Evolutionary conservation across 768 basidiomycete genomes (phyloP), one percentile per base, ranked within the genome.

Genomic region (Phallus indusiatus): DNA sequence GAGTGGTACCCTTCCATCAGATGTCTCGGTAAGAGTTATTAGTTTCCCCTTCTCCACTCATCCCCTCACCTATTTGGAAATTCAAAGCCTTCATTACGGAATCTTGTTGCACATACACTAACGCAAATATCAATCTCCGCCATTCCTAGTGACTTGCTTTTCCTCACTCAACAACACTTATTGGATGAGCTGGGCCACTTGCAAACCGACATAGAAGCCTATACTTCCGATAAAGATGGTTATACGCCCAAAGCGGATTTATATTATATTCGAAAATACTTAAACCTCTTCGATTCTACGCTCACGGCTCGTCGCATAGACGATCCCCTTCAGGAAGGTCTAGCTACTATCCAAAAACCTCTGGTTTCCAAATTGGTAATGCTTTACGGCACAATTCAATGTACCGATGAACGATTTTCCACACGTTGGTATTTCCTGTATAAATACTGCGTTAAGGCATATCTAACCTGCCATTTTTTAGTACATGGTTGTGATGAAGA

Each of bases 61-160:
- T 11, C 53, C 21, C 22, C n/a, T 18, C 42, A 18, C 7, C 34
- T 54, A 28, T 47, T 34, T 34, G 18, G 17, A 16, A 9, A 53
- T 35, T n/a, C 58, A 64, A 52, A 83, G 80, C 75, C 83, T 28
- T 82, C 82, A 1, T 79, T 72, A 14, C 73, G 83, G 1, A 76
- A 83, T 49, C 76, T 88, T 16, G 64, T 82, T 24, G 76, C 80
- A 1, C 75, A 73, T 49, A 69, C 76, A 18, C 74, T 88, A 11
- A 76, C 75, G 11, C 64, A 71, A 1, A 71, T 88, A 0, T 74
- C 84, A 4, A 71, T 80, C 1, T 69, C 75, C 21, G 61, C 73
- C 28, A 74, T 84, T 66, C 59, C 50, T 59, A 69, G 35, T 21
- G 67, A 55, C 17, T 60, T 66, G 65, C 55, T 75, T 4, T 57